Evolutionary conservation across 441 rosid species (phyloP).

Genomic region (Theobroma grandiflorum): DNA sequence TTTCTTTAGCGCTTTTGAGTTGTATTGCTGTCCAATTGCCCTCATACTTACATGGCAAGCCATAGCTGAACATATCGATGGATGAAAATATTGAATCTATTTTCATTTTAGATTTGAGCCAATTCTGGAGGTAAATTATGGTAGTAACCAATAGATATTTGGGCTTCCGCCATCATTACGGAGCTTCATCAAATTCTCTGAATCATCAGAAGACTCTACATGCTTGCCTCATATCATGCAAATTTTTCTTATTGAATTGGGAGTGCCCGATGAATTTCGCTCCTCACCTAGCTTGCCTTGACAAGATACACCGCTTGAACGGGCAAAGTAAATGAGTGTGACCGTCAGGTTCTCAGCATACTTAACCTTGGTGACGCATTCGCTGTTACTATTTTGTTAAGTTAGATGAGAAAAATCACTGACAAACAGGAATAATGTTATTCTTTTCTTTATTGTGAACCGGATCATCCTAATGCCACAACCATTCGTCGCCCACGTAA

Average conservation of each 20-base stretch:
- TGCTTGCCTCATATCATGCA: not conserved
- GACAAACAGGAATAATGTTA: not conserved
- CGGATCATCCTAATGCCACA: not conserved
- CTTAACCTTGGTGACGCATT: not conserved
- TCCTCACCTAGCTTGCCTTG: too few relatives aligned
- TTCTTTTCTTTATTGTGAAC: not conserved
- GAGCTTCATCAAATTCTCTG: not conserved
- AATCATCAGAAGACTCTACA: not conserved
- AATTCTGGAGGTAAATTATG: too few relatives aligned
- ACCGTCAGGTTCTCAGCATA: too few relatives aligned
- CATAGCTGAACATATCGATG: too few relatives aligned
- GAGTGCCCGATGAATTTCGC: too few relatives aligned
- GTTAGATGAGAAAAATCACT: not conserved
- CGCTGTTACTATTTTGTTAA: not conserved
- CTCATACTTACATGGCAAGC: not conserved
- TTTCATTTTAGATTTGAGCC: not conserved
- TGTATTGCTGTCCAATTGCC: too few relatives aligned
- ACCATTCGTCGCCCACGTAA: not conserved
- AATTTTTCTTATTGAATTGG: too few relatives aligned
- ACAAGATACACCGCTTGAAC: too few relatives aligned
- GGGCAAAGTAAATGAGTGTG: too few relatives aligned
- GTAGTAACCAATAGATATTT: too few relatives aligned
- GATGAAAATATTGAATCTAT: not conserved
- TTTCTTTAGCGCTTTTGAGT: not conserved
- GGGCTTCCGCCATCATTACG: not conserved